phyloP scores from a whole-genome alignment of 257 asterid species.

The Forsythia suspensa region DNA sequence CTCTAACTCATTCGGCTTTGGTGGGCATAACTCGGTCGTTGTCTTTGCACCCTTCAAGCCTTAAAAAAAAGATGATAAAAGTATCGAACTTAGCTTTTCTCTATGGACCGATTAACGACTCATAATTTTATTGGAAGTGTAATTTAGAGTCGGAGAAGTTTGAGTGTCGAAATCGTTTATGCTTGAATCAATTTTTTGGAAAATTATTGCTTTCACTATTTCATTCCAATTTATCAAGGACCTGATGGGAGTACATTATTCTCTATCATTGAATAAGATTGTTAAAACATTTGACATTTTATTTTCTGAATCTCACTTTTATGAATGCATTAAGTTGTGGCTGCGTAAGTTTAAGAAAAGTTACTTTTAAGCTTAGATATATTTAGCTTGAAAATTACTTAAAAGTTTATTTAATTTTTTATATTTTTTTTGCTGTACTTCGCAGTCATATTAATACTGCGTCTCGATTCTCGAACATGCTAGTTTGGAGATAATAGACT shows the following conservation, averaged over 20 bases:
- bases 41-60: conserved; percentile 77
- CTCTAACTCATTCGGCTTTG: conserved; percentile 76
- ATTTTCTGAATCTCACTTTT: background rate
- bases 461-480: no score
- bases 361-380: background rate
- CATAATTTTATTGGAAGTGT: background rate
- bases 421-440: no score
- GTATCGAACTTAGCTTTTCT: background rate
- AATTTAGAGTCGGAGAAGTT: background rate
- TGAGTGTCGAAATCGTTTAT: background rate
- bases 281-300: background rate
- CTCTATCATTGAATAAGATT: background rate
- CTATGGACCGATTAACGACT: background rate
- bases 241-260: background rate
- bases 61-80: conserved; percentile 16
- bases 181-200: background rate
- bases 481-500: background rate
- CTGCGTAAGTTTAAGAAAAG: no score
- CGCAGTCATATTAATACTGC: no score
- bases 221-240: background rate
- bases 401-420: no score
- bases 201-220: background rate
- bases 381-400: no score
- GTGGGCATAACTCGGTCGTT: conserved; percentile 69
- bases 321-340: no score